Evolutionary conservation across 176 grass and related monocot genomes (phyloP), one percentile per base, ranked within the genome.

Genomic region (Musa acuminata): DNA sequence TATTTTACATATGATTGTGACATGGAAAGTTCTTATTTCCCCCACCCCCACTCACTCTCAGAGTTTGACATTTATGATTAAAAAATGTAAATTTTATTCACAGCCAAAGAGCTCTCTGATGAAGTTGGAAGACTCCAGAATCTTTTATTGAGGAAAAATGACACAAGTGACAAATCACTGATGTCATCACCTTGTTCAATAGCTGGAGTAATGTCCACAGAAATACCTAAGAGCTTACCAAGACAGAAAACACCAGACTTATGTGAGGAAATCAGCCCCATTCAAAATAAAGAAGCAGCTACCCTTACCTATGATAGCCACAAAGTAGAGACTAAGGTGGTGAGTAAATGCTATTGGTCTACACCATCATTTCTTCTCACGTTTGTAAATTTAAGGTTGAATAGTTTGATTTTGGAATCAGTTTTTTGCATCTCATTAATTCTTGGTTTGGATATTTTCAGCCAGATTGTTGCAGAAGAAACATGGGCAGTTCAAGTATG

Each of bases 81-180:
- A n/a, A 67, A 62, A 27, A 67, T 53, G 9, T 43, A 65, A 29
- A 52, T 54, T 59, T 80, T 75, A 17, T 74, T 66, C 13, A 63
- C 81, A 96, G 89, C 69, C 67, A 83, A 80, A 67, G 83, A 88
- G 29, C 75, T 92, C 55, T 74, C 91, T 69, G 72, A 53, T 74
- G 87, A 96, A 81, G 81, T 80, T 79, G 49, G 25, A 19, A 86
- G 51, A 53, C 92, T 92, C 78, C 71, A 90, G 55, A 23, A 78
- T 49, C 79, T 87, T 64, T 49, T 96, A 53, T 59, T 54, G 53
- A 79, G 86, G 80, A 86, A 82, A 79, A 81, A 65, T 73, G 83
- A 84, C 11, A 81, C 17, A 49, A 71, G 70, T 54, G 59, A 77
- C 62, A 16, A n/a, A 68, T 19, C 63, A 51, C 5, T 35, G 78